These are phyloP conservation scores for Pseudocercospora eumusae DNA, from an alignment of 2,329 filamentous ascomycete species.

Conservation along the genomic window DNA sequence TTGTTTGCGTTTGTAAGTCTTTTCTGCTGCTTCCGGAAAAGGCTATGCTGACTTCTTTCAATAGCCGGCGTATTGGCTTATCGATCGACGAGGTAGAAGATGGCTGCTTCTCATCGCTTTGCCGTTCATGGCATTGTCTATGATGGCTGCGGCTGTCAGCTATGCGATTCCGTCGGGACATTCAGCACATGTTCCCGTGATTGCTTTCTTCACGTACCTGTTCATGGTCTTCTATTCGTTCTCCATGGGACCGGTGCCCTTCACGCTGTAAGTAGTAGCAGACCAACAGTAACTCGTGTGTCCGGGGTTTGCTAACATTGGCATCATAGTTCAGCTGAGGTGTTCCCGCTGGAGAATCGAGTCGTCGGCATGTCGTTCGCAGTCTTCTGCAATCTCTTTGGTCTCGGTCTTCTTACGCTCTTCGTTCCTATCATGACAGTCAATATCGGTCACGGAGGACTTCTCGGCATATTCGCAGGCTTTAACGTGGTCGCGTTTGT, in stretches of 20 bases:
- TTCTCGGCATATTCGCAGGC: slow-evolving; percentile 37
- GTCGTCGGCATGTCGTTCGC: slow-evolving; percentile 67
- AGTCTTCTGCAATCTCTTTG: slow-evolving; percentile 49
- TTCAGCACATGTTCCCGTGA: slow-evolving; percentile 50
- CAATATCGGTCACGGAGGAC: slow-evolving; percentile 27
- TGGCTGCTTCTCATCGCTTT: slow-evolving; percentile 51
- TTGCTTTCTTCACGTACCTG: slow-evolving; percentile 59
- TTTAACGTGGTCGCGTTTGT: slow-evolving; percentile 37
- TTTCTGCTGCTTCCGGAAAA: too few relatives aligned
- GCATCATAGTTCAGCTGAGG: slow-evolving; percentile 70
- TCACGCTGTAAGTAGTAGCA: slow-evolving; percentile 2
- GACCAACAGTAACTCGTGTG: neutral
- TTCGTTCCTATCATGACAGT: slow-evolving; percentile 34
- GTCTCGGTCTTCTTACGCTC: slow-evolving; percentile 34
- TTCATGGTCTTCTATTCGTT: slow-evolving; percentile 45
- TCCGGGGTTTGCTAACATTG: too few relatives aligned
- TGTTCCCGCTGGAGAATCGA: slow-evolving; percentile 69
- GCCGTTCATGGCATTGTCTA: slow-evolving; percentile 51
- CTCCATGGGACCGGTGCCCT: slow-evolving; percentile 52
- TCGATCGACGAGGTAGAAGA: slow-evolving; percentile 59
- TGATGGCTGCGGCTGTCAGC: slow-evolving; percentile 53
- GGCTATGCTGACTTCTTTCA: neutral
- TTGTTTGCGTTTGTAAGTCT: slow-evolving; percentile 13
- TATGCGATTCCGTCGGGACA: slow-evolving; percentile 50
- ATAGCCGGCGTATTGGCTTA: slow-evolving; percentile 58